A percentile compares a stretch with the other conserved stretches of the same genome.
These are phyloP conservation scores for Batkoa obscura DNA, from an alignment of 371 early-diverging fungal genomes.

Conservation along the genomic window DNA sequence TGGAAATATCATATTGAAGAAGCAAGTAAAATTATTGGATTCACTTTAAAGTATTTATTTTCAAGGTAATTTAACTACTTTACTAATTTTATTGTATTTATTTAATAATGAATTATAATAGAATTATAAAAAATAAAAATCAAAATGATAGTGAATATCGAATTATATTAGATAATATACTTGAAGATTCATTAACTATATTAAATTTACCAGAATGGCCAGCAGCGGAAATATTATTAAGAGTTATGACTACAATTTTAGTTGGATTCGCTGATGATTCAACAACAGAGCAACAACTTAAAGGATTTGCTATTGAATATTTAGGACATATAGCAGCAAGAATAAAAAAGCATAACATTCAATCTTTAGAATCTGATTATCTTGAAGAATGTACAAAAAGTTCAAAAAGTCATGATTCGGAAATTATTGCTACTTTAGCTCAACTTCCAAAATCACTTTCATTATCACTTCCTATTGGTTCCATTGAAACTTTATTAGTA, in stretches of 20 bases:
- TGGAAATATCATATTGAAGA: conserved; percentile 25
- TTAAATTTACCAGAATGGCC: conserved; percentile 85
- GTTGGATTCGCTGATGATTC: conserved; percentile 36
- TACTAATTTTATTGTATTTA: background rate
- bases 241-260: conserved; percentile 39
- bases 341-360: conserved; percentile 16
- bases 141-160: conserved; percentile 54
- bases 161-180: conserved; percentile 37
- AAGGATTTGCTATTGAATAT: conserved; percentile 53
- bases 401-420: too few species aligned
- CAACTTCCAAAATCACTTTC: too few species aligned
- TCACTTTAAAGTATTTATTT: conserved; percentile 42
- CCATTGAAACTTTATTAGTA: too few species aligned
- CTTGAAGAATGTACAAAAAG: too few species aligned
- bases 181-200: conserved; percentile 49
- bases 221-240: conserved; percentile 46
- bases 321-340: conserved; percentile 40
- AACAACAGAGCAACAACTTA: conserved; percentile 27
- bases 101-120: conserved; percentile 4
- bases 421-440: too few species aligned
- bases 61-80: conserved; percentile 15
- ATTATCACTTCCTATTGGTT: too few species aligned
- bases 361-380: background rate
- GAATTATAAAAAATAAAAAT: conserved; percentile 28
- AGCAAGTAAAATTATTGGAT: conserved; percentile 33